Percentiles rank a stretch among this genome's conserved stretches.
phyloP scores from a whole-genome alignment of 768 basidiomycete species.

The Pulveroboletus frians region DNA sequence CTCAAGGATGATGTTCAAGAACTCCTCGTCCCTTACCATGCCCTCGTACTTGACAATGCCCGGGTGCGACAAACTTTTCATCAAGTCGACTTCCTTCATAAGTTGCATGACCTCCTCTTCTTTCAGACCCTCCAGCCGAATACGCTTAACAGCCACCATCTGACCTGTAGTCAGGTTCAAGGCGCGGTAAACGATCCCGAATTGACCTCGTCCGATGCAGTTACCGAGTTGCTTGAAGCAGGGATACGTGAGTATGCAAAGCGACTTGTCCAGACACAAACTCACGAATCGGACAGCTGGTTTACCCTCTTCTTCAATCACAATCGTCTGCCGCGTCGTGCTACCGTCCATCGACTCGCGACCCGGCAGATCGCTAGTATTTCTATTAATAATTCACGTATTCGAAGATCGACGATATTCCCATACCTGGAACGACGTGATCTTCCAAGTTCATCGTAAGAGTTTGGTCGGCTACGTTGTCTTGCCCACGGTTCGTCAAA shows the following conservation, averaged over 20 bases:
- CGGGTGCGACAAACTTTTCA: conserved; percentile 87
- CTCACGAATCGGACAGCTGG: conserved; percentile 77
- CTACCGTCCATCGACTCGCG: conserved; percentile 63
- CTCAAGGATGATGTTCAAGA: conserved; percentile 92
- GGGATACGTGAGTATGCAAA: conserved; percentile 8
- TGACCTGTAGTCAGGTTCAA: conserved; percentile 91
- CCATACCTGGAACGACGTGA: conserved; percentile 61
- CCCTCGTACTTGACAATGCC: conserved; percentile 98
- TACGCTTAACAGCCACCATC: conserved; percentile 99
- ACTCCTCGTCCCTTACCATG: conserved; percentile 84
- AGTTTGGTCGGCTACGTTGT: conserved; percentile 55
- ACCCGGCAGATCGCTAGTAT: conserved; percentile 60
- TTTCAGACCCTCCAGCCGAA: conserved; percentile 82
- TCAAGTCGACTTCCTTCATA: conserved; percentile 91
- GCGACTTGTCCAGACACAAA: conserved; percentile 12
- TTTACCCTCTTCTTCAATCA: conserved; percentile 79
- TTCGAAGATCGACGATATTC: conserved; percentile 65
- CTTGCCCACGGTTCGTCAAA: conserved; percentile 52
- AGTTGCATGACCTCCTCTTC: conserved; percentile 87
- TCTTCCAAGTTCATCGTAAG: conserved; percentile 63
- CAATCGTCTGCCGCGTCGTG: conserved; percentile 59
- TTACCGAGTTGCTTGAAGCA: conserved; percentile 85
- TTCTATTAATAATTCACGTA: conserved; percentile 39
- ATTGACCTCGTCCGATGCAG: conserved; percentile 95
- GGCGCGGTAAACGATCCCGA: conserved; percentile 92